Percentiles rank a stretch among this genome's conserved stretches.
Evolutionary conservation across 2,329 filamentous ascomycete genomes (phyloP).

Genomic region (Cercospora berteroae): DNA sequence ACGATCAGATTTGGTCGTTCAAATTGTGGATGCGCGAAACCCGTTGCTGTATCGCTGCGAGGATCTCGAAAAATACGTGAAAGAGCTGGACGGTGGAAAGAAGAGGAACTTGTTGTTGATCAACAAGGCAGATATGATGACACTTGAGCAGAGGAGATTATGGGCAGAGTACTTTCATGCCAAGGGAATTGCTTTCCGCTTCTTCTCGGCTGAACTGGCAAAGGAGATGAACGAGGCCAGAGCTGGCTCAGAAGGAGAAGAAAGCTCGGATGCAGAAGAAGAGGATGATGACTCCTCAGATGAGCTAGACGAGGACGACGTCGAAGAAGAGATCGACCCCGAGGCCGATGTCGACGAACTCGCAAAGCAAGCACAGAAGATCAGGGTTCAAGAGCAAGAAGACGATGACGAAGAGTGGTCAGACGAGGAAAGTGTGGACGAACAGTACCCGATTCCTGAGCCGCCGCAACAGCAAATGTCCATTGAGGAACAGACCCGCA

Average conservation of each 20-base stretch:
- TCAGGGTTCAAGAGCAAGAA: conserved; percentile 43
- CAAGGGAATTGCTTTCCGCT: conserved; percentile 82
- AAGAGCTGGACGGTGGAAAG: conserved; percentile 70
- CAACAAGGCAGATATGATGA: conserved; percentile 99
- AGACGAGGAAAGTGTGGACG: conserved; percentile 40
- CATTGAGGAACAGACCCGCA: conserved; percentile 57
- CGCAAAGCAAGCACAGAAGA: conserved; percentile 40
- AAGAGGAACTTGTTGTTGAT: conserved; percentile 89
- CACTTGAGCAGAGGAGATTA: conserved; percentile 69
- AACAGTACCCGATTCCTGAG: conserved; percentile 37
- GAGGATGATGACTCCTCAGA: conserved; percentile 37
- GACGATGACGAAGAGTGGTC: conserved; percentile 40
- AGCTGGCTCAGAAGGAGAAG: conserved; percentile 64
- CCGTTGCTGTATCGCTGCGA: conserved; percentile 91
- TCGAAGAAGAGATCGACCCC: conserved; percentile 46
- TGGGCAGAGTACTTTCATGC: conserved; percentile 87
- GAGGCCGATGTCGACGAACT: conserved; percentile 43
- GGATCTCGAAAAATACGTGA: conserved; percentile 90
- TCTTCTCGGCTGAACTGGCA: conserved; percentile 91
- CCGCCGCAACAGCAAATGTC: conserved; percentile 35
- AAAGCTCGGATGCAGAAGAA: conserved; percentile 44
- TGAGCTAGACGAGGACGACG: conserved; percentile 30
- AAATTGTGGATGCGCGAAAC: conserved; percentile 97
- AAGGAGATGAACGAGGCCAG: conserved; percentile 82
- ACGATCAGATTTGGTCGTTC: conserved; percentile 88